Conservation (phyloP, 1,284 basidiomycete species). For the Trametes versicolor region DNA sequence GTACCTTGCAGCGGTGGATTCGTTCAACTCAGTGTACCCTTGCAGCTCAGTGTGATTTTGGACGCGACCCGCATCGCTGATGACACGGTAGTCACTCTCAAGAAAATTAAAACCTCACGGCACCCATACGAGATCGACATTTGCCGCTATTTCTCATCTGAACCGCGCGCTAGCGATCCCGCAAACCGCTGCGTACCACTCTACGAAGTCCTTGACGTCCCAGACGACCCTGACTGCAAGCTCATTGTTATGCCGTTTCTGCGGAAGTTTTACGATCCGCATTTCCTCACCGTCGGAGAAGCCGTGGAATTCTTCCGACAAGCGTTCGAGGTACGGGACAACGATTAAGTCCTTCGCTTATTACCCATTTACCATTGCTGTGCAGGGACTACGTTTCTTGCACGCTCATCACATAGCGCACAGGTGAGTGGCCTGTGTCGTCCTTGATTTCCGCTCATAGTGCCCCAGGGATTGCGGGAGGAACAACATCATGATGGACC, state of each 20-base stretch:
- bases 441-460: constrained; percentile 26
- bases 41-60: constrained; percentile 8
- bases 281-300: constrained; percentile 40
- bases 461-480: not conserved
- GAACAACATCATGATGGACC: constrained; percentile 31
- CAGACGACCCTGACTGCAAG: constrained; percentile 21
- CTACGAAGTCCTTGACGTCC: constrained; percentile 37
- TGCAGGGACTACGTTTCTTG: constrained; percentile 35
- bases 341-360: not conserved
- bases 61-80: constrained; percentile 28
- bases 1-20: not conserved
- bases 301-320: constrained; percentile 41
- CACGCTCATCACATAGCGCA: constrained; percentile 35
- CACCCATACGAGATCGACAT: constrained; percentile 31
- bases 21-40: not conserved
- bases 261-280: constrained; percentile 31
- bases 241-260: constrained; percentile 44
- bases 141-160: constrained; percentile 27
- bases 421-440: constrained; percentile 38
- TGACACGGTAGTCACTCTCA: constrained; percentile 24
- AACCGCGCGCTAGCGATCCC: constrained; percentile 30
- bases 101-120: constrained; percentile 3
- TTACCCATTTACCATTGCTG: constrained; percentile 4
- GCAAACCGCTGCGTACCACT: constrained; percentile 42
- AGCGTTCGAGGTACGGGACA: constrained; percentile 36